Evolutionary conservation across 805 yeast species (phyloP).

Genomic region (Nematodospora valgi): DNA sequence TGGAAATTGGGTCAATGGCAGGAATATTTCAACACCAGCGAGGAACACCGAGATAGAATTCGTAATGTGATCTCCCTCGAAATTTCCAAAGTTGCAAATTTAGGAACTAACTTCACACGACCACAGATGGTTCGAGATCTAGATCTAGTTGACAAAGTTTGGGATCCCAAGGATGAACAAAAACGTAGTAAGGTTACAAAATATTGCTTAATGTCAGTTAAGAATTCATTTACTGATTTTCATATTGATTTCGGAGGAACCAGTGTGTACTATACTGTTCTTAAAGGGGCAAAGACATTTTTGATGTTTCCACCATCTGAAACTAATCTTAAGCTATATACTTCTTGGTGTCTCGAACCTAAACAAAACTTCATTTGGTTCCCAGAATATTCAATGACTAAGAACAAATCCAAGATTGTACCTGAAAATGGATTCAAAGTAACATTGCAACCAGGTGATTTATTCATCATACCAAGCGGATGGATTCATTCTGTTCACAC

Average conservation of each 20-base stretch:
- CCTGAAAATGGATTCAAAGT: slow-evolving; percentile 50
- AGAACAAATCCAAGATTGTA: slow-evolving; percentile 24
- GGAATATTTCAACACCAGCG: slow-evolving; percentile 54
- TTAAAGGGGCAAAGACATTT: slow-evolving; percentile 73
- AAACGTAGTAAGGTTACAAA: slow-evolving; percentile 61
- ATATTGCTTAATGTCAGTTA: slow-evolving; percentile 83
- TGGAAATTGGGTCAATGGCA: slow-evolving; percentile 78
- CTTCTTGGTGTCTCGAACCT: slow-evolving; percentile 67
- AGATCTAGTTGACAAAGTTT: slow-evolving; percentile 68
- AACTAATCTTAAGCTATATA: slow-evolving; percentile 57
- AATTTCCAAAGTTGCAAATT: slow-evolving; percentile 54
- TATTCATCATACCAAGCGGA: slow-evolving; percentile 82
- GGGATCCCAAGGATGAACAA: slow-evolving; percentile 39
- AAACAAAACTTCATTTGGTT: slow-evolving; percentile 65
- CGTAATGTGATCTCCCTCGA: slow-evolving; percentile 82
- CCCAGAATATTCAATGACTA: slow-evolving; percentile 44
- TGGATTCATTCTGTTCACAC: slow-evolving; percentile 93
- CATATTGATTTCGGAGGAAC: slow-evolving; percentile 93
- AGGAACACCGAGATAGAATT: slow-evolving; percentile 55
- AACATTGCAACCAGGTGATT: slow-evolving; percentile 58
- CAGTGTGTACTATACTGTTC: slow-evolving; percentile 80
- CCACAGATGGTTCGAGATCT: slow-evolving; percentile 63
- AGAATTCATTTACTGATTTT: slow-evolving; percentile 79
- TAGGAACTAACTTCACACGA: slow-evolving; percentile 49
- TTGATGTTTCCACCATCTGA: slow-evolving; percentile 76